A percentile compares a stretch with the other conserved stretches of the same genome.
These are phyloP conservation scores for Tetrahymena borealis DNA, from an alignment of 73 alveolate genomes.

Conservation along the genomic window DNA sequence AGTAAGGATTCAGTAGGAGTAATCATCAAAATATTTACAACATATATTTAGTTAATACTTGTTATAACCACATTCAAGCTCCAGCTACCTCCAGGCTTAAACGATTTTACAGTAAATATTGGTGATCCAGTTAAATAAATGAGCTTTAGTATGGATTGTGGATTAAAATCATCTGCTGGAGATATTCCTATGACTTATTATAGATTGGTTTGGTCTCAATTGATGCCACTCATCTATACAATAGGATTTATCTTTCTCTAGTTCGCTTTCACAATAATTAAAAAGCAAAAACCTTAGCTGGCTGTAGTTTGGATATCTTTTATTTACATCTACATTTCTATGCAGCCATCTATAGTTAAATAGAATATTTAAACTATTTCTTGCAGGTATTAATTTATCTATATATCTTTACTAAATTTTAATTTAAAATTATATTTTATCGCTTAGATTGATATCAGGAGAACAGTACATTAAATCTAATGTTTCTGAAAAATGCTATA, in stretches of 20 bases:
- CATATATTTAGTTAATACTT: constrained; percentile 8
- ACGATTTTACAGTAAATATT: not conserved
- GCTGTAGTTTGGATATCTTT: constrained; percentile 15
- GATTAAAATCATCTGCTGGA: not conserved
- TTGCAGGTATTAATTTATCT: not conserved
- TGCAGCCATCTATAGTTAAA: not conserved
- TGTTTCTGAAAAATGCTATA: constrained; percentile 19
- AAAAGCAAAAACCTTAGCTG: not conserved
- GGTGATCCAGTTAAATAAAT: constrained; percentile 33
- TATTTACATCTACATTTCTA: not conserved
- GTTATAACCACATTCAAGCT: constrained; percentile 9
- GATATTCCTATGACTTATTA: constrained; percentile 12
- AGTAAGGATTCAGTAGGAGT: not conserved
- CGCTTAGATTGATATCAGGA: not conserved
- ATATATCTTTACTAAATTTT: not conserved
- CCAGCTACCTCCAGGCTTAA: not conserved
- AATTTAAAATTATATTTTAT: not conserved
- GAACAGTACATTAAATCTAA: not conserved
- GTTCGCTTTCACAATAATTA: not conserved
- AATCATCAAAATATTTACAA: constrained; percentile 18
- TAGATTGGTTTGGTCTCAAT: constrained; percentile 30
- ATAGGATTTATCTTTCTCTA: not conserved
- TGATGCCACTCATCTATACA: constrained; percentile 13
- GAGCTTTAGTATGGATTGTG: constrained; percentile 21
- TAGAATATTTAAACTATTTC: not conserved